Evolutionary conservation across 2,329 filamentous ascomycete genomes (phyloP), one percentile per base, ranked within the genome.

Genomic region (Exophiala sideris): DNA sequence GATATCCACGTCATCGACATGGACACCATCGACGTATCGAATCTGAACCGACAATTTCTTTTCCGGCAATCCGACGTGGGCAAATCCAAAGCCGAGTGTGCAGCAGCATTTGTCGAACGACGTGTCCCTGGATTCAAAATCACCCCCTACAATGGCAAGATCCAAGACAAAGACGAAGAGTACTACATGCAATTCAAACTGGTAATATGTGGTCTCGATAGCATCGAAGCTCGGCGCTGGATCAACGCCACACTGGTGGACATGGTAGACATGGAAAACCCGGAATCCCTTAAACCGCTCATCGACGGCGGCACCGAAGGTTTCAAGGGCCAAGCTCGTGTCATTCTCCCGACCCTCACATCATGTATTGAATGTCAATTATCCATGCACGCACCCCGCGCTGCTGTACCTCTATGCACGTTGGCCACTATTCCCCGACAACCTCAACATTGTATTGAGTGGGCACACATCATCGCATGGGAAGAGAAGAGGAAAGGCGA

Each of bases 1-100:
- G 84, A 96, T 66, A 96, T 99, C 63, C 91, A 99, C 76, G 94
- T 99, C 55, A 97, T 99, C 65, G 94, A 99, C 74, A 99, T 99
- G 94, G 89, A 99, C 72, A 99, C 92, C 1, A 99, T 99, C 71
- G 94, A 99, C 68, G 92, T 99, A 57, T 96, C 91, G 47, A 99
- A 99, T 70, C 81, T 99, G 18, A 99, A 99, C 73, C 87, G 94
- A 39, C 94, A 99, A 67, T 99, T 99, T 68, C 83, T 99, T 55
- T 99, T 99, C 73, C 89, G 94, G 18, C 82, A 91, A 64, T 79
- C 84, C 56, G 94, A 99, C 70, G 92, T 99, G 24, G 94, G 95
- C 35, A 92, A 90, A 66, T 89, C 82, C 63, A 99, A 99, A 74
- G 94, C 95, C 46, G 89, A 94, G 67, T 89, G 96, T 40, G 94